Base-by-base conservation (phyloP, 2,329 filamentous ascomycete species). In the Rosellinia necatrix region DNA sequence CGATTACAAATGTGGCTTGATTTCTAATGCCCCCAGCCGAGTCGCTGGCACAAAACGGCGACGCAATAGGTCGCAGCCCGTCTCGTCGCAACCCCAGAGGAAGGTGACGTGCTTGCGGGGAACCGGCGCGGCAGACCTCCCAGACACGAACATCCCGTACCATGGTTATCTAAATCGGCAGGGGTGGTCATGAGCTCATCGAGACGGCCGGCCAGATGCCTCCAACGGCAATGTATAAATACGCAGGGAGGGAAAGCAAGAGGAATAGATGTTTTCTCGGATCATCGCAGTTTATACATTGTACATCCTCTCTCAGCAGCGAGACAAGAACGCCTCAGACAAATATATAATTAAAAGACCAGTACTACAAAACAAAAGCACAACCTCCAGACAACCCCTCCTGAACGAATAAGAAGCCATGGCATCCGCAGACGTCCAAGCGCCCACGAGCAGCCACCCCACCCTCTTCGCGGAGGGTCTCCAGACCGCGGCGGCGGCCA, bases 61-160 rank as follows among this genome's bases (percentile, higher is more conserved):
- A n/a, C 27, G 48, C 53, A 17, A 59, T 59, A 56, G 52, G 52
- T n/a, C 48, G 21, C 42, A 25, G 37, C 40, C 41, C 42, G 17
- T 34, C 49, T 52, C 63, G 63, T 63, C 63, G 65, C 60, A 67
- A 68, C 47, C 41, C 40, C 42, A 47, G 44, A 48, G 25, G 53
- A 22, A 38, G 37, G 64, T 68, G 61, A 65, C 66, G 66, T 68
- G 66, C 62, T 66, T 67, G 64, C 63, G 66, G 66, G 66, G 65
- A 61, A 64, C 60, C 57, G 49, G 44, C 24, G 29, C 32, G 46
- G 25, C n/a, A 13, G 7, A 9, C 29, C 9, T 32, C 10, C n/a
- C n/a, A n/a, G n/a, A n/a, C n/a, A n/a, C 29, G 29, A 15, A 30
- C 8, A 19, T 24, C 8, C 32, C 44, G 24, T 25, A 10, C 12